Percentiles rank a stretch among this genome's conserved stretches.
phyloP scores from a whole-genome alignment of 2,329 filamentous ascomycete genomes.

The Endothia cerciana region DNA sequence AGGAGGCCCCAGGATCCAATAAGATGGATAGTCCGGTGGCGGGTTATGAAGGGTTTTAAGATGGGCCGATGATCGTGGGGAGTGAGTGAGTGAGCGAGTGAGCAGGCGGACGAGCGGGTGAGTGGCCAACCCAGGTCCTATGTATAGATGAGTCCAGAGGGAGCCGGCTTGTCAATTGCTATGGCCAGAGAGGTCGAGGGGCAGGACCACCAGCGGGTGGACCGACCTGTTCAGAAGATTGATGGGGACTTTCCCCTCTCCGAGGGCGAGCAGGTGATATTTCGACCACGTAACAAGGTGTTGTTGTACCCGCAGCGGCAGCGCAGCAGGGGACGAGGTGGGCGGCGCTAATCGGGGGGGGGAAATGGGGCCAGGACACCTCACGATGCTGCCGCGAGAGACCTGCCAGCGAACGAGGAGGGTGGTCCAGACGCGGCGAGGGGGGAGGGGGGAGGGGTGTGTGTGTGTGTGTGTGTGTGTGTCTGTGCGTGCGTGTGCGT shows the following conservation, averaged over 20 bases:
- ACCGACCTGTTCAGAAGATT: constrained; percentile 2
- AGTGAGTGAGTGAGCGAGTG: too few species aligned
- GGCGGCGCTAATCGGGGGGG: constrained; percentile 19
- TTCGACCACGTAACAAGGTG: constrained; percentile 28
- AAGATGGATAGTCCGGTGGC: too few species aligned
- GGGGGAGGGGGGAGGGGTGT: background rate
- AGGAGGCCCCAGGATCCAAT: too few species aligned
- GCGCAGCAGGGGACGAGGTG: constrained; percentile 13
- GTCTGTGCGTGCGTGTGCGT: too few species aligned
- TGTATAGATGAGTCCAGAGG: constrained; percentile 3
- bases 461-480: background rate
- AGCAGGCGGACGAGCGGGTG: too few species aligned
- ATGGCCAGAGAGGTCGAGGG: constrained; percentile 17
- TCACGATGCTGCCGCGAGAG: constrained; percentile 7
- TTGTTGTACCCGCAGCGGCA: constrained; percentile 18
- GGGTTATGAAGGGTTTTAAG: too few species aligned
- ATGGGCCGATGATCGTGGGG: too few species aligned
- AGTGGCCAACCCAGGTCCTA: too few species aligned
- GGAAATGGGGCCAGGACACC: constrained; percentile 15
- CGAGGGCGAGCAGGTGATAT: constrained; percentile 12
- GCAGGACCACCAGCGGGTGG: constrained; percentile 6
- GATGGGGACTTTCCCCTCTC: constrained; percentile 8
- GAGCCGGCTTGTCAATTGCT: constrained; percentile 19
- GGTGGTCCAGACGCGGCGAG: background rate
- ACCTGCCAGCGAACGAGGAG: background rate